phyloP scores from a whole-genome alignment of 257 asterid species.

The Agastache rugosa region DNA sequence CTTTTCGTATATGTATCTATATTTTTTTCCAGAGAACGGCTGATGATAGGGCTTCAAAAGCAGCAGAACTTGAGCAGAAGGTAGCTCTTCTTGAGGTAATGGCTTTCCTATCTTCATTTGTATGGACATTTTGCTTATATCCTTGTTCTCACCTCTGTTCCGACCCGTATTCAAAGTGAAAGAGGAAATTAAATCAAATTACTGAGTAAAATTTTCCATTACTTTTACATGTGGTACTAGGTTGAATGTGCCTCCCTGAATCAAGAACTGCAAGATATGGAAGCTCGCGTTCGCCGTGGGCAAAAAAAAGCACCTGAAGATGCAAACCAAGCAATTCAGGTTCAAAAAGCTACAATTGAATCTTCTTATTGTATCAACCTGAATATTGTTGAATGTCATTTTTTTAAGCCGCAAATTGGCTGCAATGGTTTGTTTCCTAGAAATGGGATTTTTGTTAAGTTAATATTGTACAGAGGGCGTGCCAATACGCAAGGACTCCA shows the following conservation, averaged over 20 bases:
- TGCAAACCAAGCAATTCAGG: constrained; percentile 94
- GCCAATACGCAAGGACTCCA: background rate
- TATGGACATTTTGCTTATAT: constrained; percentile 17
- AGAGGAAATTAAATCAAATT: constrained; percentile 30
- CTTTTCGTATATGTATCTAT: constrained; percentile 27
- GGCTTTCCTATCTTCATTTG: constrained; percentile 30
- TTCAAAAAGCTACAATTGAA: constrained; percentile 37
- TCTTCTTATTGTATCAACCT: constrained; percentile 28
- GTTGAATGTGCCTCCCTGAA: constrained; percentile 91
- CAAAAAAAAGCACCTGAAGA: constrained; percentile 93
- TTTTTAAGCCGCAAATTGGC: background rate
- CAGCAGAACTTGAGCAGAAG: constrained; percentile 98
- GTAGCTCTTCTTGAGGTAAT: constrained; percentile 96
- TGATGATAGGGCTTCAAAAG: constrained; percentile 92
- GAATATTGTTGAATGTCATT: constrained; percentile 22
- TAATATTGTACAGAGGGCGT: background rate
- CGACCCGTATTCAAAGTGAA: constrained; percentile 25
- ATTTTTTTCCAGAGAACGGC: constrained; percentile 72
- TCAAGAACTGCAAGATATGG: constrained; percentile 98
- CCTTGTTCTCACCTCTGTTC: constrained; percentile 28
- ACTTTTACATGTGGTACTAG: constrained; percentile 47
- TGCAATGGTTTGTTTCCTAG: constrained; percentile 11
- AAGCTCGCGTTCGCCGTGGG: constrained; percentile 90
- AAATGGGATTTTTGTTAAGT: constrained; percentile 14
- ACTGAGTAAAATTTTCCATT: constrained; percentile 15